Evolutionary conservation across 2,329 filamentous ascomycete genomes (phyloP).

Genomic region (Blumeria graminis): DNA sequence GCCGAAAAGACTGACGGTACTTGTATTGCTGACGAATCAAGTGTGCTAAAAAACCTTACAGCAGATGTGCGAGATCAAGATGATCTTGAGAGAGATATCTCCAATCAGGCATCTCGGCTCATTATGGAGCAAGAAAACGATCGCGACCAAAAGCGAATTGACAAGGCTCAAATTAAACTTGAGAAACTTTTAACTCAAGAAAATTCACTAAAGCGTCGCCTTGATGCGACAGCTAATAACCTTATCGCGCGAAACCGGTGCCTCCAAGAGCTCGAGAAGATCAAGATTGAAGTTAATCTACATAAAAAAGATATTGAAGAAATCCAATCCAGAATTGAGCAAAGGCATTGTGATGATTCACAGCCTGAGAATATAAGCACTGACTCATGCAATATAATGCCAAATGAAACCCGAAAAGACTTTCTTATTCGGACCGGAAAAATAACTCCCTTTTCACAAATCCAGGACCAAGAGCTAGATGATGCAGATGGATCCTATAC

Average conservation of each 20-base stretch:
- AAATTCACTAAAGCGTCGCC: slow-evolving; percentile 29
- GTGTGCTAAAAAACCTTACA: slow-evolving; percentile 31
- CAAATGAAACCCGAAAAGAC: slow-evolving; percentile 64
- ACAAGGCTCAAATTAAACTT: slow-evolving; percentile 28
- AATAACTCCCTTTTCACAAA: slow-evolving; percentile 71
- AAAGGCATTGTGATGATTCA: slow-evolving; percentile 34
- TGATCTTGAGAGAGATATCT: slow-evolving; percentile 74
- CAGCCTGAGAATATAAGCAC: slow-evolving; percentile 20
- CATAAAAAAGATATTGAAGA: slow-evolving; percentile 52
- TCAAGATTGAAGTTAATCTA: slow-evolving; percentile 15
- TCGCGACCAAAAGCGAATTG: slow-evolving; percentile 36
- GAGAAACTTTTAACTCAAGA: slow-evolving; percentile 41
- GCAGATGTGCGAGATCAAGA: slow-evolving; percentile 61
- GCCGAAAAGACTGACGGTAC: too few species aligned
- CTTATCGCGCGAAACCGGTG: slow-evolving; percentile 23
- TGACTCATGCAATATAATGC: slow-evolving; percentile 33
- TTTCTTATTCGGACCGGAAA: slow-evolving; percentile 90
- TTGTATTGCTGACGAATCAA: slow-evolving; percentile 11
- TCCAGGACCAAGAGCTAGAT: slow-evolving; percentile 33
- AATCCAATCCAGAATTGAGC: slow-evolving; percentile 59
- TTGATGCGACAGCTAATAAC: slow-evolving; percentile 26
- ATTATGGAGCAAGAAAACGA: slow-evolving; percentile 38
- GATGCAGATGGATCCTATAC: slow-evolving; percentile 45
- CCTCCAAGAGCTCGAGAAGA: slow-evolving; percentile 15
- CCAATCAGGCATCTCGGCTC: slow-evolving; percentile 31